phyloP scores from a whole-genome alignment of 1,284 basidiomycete genomes.

The Malassezia caprae region DNA sequence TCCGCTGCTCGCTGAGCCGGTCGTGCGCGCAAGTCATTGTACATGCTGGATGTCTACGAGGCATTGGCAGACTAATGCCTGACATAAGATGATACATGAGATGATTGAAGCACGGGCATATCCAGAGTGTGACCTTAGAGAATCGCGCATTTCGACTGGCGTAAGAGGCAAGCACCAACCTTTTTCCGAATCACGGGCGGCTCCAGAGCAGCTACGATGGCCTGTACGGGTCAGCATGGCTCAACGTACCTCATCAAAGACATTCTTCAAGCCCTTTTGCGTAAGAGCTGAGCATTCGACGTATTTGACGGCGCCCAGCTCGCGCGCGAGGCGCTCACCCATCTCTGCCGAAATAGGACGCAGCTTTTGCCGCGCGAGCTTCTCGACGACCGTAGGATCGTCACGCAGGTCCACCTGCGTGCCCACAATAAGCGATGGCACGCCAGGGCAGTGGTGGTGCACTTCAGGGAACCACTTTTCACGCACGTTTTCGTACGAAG shows the following conservation, averaged over 20 bases:
- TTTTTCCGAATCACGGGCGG: slow-evolving; percentile 78
- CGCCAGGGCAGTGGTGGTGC: slow-evolving; percentile 98
- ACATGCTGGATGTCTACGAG: neutral
- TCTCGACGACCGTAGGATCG: slow-evolving; percentile 83
- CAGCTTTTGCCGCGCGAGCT: slow-evolving; percentile 90
- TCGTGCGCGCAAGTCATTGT: neutral
- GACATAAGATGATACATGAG: neutral
- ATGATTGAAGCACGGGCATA: neutral
- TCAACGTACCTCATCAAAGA: slow-evolving; percentile 72
- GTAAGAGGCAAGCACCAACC: slow-evolving; percentile 38
- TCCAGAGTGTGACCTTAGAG: slow-evolving; percentile 53
- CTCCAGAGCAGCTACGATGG: slow-evolving; percentile 94
- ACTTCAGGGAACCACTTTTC: slow-evolving; percentile 99
- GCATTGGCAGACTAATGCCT: neutral
- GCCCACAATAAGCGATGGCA: slow-evolving; percentile 95
- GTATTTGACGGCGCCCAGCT: slow-evolving; percentile 95
- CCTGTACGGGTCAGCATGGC: slow-evolving; percentile 53
- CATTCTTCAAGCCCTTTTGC: slow-evolving; percentile 98
- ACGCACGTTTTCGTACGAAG: slow-evolving; percentile 99
- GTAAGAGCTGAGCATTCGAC: slow-evolving; percentile 98
- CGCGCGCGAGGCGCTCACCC: slow-evolving; percentile 85
- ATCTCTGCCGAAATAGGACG: slow-evolving; percentile 75
- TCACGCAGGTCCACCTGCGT: slow-evolving; percentile 97
- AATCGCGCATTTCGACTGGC: slow-evolving; percentile 63
- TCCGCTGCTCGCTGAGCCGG: neutral